phyloP scores from a whole-genome alignment of 257 asterid genomes.

The Gardenia jasminoides region DNA sequence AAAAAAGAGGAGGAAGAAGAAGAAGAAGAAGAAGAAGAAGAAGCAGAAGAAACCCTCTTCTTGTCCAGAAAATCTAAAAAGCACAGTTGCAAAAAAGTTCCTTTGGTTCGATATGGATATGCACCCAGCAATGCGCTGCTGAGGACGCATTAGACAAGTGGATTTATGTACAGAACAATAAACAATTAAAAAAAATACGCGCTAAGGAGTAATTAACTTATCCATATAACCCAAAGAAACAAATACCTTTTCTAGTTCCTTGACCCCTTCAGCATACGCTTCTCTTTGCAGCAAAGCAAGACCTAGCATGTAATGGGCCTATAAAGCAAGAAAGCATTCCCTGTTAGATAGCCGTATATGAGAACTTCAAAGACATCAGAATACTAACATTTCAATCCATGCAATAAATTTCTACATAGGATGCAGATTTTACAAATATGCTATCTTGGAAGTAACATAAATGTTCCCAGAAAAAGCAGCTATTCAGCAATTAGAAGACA shows the following conservation, averaged over 20 bases:
- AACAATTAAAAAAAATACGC: neutral
- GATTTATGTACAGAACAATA: neutral
- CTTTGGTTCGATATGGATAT: neutral
- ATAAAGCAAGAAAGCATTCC: slow-evolving; percentile 15
- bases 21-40: no score
- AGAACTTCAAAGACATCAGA: neutral
- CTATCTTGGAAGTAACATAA: neutral
- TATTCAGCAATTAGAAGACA: neutral
- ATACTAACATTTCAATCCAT: neutral
- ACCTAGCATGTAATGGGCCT: slow-evolving; percentile 49
- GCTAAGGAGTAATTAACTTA: neutral
- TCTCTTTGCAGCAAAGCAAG: slow-evolving; percentile 40
- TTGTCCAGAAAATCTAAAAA: neutral
- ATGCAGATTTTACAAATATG: neutral
- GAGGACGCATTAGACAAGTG: neutral
- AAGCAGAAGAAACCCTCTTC: neutral
- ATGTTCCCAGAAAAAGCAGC: neutral
- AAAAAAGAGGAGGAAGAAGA: no score
- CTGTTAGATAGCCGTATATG: neutral
- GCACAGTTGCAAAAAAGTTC: neutral
- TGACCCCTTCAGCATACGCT: slow-evolving; percentile 37
- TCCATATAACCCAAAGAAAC: neutral
- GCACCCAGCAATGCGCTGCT: neutral
- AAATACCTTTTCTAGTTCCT: slow-evolving; percentile 38
- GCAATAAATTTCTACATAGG: neutral